Conservation (phyloP, 306 rosid species). For the Fagus sylvatica region DNA sequence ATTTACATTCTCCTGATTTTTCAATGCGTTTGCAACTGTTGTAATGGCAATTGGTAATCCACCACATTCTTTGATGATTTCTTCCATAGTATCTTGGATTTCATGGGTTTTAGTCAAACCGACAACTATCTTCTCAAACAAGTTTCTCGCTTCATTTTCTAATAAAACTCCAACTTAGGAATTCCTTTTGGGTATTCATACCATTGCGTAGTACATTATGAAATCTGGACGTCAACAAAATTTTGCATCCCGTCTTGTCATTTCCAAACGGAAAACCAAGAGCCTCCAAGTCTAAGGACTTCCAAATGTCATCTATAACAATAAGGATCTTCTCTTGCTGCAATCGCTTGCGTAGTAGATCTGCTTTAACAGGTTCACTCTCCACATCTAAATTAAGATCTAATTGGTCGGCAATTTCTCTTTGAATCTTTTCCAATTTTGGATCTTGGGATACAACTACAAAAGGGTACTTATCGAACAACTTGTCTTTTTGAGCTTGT, state of each 20-base stretch:
- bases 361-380: slow-evolving; percentile 26
- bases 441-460: slow-evolving; percentile 12
- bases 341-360: slow-evolving; percentile 12
- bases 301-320: slow-evolving; percentile 21
- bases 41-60: too few species aligned
- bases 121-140: background rate
- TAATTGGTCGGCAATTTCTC: slow-evolving; percentile 34
- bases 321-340: slow-evolving; percentile 1
- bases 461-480: slow-evolving; percentile 24
- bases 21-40: too few species aligned
- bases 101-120: too few species aligned
- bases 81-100: fast-evolving
- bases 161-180: background rate
- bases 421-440: slow-evolving; percentile 17
- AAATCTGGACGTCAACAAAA: slow-evolving; percentile 1
- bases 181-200: background rate
- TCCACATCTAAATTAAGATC: slow-evolving; percentile 24
- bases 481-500: slow-evolving; percentile 17
- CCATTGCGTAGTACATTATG: background rate
- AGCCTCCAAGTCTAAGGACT: background rate
- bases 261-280: slow-evolving; percentile 16
- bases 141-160: background rate
- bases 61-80: too few species aligned
- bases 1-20: fast-evolving
- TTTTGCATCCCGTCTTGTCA: slow-evolving; percentile 1